phyloP scores from a whole-genome alignment of 2,329 filamentous ascomycete genomes.

The Fusarium protoensiforme region DNA sequence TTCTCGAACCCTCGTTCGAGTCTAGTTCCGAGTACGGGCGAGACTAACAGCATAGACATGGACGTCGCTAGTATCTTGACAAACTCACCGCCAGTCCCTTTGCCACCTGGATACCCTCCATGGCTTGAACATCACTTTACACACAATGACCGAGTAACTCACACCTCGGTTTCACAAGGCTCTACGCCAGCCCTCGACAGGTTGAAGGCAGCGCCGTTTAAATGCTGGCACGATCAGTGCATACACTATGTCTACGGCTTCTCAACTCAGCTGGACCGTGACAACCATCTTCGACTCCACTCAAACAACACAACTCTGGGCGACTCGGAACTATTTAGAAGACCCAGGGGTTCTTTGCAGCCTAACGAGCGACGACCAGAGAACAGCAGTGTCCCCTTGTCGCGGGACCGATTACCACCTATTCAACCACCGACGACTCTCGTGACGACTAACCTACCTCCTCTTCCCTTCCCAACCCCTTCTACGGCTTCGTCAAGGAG shows the following conservation, averaged over 20 bases:
- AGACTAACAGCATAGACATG: conserved; percentile 44
- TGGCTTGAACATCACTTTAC: conserved; percentile 66
- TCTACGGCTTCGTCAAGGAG: conserved; percentile 43
- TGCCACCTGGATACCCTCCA: conserved; percentile 59
- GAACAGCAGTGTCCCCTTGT: conserved; percentile 34
- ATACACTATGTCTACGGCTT: conserved; percentile 70
- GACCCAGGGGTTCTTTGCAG: conserved; percentile 19
- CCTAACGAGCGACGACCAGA: conserved; percentile 19
- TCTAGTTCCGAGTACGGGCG: not conserved
- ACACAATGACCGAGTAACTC: conserved; percentile 60
- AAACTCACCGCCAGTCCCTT: conserved; percentile 42
- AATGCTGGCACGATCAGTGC: conserved; percentile 66
- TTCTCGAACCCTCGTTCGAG: not conserved
- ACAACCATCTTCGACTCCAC: conserved; percentile 62
- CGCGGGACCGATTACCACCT: conserved; percentile 44
- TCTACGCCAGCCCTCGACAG: conserved; percentile 5
- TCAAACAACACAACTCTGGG: conserved; percentile 50
- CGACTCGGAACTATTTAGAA: conserved; percentile 57
- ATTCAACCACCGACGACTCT: conserved; percentile 52
- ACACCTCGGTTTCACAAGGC: conserved; percentile 44
- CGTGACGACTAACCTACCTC: conserved; percentile 43
- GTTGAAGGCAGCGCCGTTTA: conserved; percentile 52
- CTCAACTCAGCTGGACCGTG: conserved; percentile 60
- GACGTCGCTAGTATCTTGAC: conserved; percentile 47
- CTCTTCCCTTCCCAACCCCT: conserved; percentile 44